Base-by-base conservation (phyloP, 23 red algal genomes). In the Chondrus crispus region DNA sequence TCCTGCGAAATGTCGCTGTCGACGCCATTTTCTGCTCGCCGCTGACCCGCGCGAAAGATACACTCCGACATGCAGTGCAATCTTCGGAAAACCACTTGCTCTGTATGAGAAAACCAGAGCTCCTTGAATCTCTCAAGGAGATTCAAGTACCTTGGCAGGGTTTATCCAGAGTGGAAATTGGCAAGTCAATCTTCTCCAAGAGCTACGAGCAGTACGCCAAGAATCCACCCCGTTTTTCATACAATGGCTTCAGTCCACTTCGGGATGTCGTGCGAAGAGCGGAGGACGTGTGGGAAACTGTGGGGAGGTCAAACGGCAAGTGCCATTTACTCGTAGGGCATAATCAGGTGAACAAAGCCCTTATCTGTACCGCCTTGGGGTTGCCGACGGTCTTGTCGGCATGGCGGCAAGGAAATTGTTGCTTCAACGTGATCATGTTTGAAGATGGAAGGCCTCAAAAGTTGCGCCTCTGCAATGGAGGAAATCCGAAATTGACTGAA, bases 91-190 rank as follows among this genome's bases (percentile, higher is more conserved):
- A 90, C 54, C 71, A 50, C 12, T 46, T 30, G 10, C 42, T 90
- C 18, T 53, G 53, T 40, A 30, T 40, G 48, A 30, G 62, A 36
- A 53, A 55, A 45, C 87, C 87, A 35, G 74, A 81, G 47, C 53
- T 90, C 9, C 53, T 90, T 16, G 69, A 90, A 7, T 44, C 64
- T 48, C 62, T 90, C 5, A 90, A 62, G 45, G 87, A 90, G 68
- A 90, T 90, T 42, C 72, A 90, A 45, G 71, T 90, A 35, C 87
- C 87, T 53, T 90, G 87, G 87, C 87, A 90, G 47, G 87, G 87
- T 10, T 29, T 54, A 46, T 48, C 64, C 20, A 42, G 72, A 78
- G 49, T 49, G 2, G 87, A 90, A 68, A 75, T 90, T 39, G 50
- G 71, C 2, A 6, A 80, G 16, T 51, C 71, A 10, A 40, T 74